Base-by-base conservation (phyloP, 1,284 basidiomycete genomes). In the Tranzscheliella williamsii region DNA sequence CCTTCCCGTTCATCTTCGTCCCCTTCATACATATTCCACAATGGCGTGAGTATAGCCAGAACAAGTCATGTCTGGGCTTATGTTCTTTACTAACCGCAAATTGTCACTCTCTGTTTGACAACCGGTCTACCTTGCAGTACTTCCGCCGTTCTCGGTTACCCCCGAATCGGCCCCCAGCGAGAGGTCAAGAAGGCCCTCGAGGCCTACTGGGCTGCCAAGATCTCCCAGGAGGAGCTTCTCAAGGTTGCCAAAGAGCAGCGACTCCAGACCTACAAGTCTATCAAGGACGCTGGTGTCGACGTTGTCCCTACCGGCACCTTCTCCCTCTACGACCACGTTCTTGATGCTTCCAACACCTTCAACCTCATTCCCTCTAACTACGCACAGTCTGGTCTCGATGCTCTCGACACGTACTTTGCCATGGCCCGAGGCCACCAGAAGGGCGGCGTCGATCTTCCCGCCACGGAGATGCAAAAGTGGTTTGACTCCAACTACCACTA, bases 401-500 rank as follows among this genome's bases (percentile, higher is more conserved):
- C 86, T 52, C 87, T 98, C 68, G 95, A 99, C 83, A 87, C 92
- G 79, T 96, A 91, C 83, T 78, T 78, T 39, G 76, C 95, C 73
- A 93, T 98, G 90, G 95, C 93, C 62, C 95, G 95, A 82, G 95
- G 95, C 60, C 91, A 93, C 78, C 95, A 99, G 82, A 85, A 81
- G 79, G 80, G 87, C 58, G 88, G 86, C 60, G 91, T 99, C 73
- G 95, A 99, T 82, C 90, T 97, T 61, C 91, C 91, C 42, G 94
- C 94, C 44, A 93, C 86, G 71, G 94, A 97, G 84, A 98, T 97
- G 94, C 95, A 95, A 86, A 96, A 95, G 82, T 96, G 92, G 91
- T 98, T 97, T 81, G 94, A 98, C 83, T 96, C 93, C 49, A 99
- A 98, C 86, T 98, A 98, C 84, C 95, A 98, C 84, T 94, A 89